Base-by-base conservation (phyloP, 2,329 filamentous ascomycete species). In the Arthrobotrys pseudoclavata region DNA sequence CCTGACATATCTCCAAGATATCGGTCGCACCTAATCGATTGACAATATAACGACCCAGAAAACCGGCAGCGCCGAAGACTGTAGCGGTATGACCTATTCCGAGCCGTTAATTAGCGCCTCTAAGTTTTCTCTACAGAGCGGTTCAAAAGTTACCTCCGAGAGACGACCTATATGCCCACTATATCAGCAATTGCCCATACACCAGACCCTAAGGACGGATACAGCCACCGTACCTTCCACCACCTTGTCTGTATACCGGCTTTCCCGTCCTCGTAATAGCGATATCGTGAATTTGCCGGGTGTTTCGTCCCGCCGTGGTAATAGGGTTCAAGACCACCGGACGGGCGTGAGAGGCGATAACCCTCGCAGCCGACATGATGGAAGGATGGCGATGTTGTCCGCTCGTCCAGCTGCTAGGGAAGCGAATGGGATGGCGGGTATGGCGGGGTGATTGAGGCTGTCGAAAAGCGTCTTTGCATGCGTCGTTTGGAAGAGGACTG, bases 41-140 rank as follows among this genome's bases (percentile, higher is more conserved):
- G 83, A 99, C 96, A 83, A 99, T 97, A 85, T 99, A 99, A 83
- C 96, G 91, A 83, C 96, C 96, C 69, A 99, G 87, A 84, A 97
- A 95, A 80, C 96, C 96, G 79, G 94, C 97, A 83, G 96, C 96
- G 85, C 96, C 96, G 86, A 99, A 99, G 82, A 99, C 95, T 75
- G 96, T 99, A 79, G 92, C 95, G 79, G 94, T 97, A 86, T 98
- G 94, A 81, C 95, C 95, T 93, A 85, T 79, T 80, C 81, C 69
- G 61, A 68, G 67, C 15, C 60, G 79, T 80, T 71, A 79, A 29
- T 57, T 69, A 64, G 80, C 74, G 75, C 62, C 61, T 79, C 60
- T n/a, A 18, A 15, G 20, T 34, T 66, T 66, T 22, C 45, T 24
- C 20, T 13, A 53, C 34, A 2, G 55, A 26, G n/a, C 24, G 34